phyloP scores from a whole-genome alignment of 768 basidiomycete genomes.

The Tulasnella sp. region DNA sequence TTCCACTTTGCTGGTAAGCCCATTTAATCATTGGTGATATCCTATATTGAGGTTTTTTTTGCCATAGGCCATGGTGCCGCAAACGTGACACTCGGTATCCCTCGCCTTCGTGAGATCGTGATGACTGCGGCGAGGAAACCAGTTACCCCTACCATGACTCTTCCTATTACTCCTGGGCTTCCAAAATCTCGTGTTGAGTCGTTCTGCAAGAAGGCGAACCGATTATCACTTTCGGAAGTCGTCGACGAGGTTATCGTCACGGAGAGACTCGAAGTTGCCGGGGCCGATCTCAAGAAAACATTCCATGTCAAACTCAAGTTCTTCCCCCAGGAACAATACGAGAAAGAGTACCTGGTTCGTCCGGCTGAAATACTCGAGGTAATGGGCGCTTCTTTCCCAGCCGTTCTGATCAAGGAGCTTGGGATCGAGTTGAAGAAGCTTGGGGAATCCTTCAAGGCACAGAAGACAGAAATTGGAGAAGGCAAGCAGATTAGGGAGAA shows the following conservation, averaged over 20 bases:
- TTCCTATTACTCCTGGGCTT: constrained; percentile 54
- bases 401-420: constrained; percentile 78
- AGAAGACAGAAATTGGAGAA: constrained; percentile 76
- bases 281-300: constrained; percentile 61
- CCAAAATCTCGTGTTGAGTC: constrained; percentile 49
- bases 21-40: background rate
- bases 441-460: constrained; percentile 66
- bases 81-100: constrained; percentile 98
- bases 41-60: background rate
- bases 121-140: constrained; percentile 97
- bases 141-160: constrained; percentile 95
- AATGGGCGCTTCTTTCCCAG: constrained; percentile 69
- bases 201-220: constrained; percentile 86
- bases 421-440: constrained; percentile 76
- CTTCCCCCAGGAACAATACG: constrained; percentile 80
- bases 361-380: constrained; percentile 62
- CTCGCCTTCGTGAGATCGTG: constrained; percentile 95
- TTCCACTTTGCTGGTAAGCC: constrained; percentile 95
- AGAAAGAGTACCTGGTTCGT: constrained; percentile 69
- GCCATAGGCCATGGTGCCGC: constrained; percentile 90
- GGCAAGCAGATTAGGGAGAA: constrained; percentile 43
- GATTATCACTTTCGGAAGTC: constrained; percentile 78
- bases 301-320: constrained; percentile 77
- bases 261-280: constrained; percentile 62
- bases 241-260: constrained; percentile 75